Base-by-base conservation (phyloP, 495 filamentous ascomycete genomes). In the Margaritispora aquatica region DNA sequence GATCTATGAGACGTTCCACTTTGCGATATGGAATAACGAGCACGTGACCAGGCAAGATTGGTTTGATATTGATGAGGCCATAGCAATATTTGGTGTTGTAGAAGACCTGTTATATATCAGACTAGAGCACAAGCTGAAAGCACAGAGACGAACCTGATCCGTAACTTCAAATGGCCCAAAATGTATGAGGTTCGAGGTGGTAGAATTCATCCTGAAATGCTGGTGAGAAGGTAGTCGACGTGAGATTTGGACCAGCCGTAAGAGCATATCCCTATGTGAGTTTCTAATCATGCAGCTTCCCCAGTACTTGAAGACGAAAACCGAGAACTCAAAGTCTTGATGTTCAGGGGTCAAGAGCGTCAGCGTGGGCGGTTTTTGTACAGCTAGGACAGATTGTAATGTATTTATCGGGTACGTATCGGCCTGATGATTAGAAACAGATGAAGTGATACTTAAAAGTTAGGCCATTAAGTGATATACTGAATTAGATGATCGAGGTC, bases 61-160 rank as follows among this genome's bases (percentile, higher is more conserved):
- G 94, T 72, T 96, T 96, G 66, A 97, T 82, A 77, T 97, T 97
- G 22, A 96, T 91, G 53, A 96, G 81, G 59, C 88, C 88, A 77
- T 89, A 94, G 69, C 85, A 85, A 66, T 85, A 78, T 13, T 86
- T 77, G 11, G 92, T 96, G 63, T 72, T 75, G 74, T 94, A 80
- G 80, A 98, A 98, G 76, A 96, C 88, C 88, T 84, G 46, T 34
- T 20, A 24, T 21, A 19, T 48, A 41, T 61, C 24, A 52, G 48
- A 54, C 17, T 9, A 19, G 8, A 23, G 23, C 24, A 44, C 22
- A 51, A 24, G 8, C 26, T 17, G 10, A 48, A 17, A 13, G 17
- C 3, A 2, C 9, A 60, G 15, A 44, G 57, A 29, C 50, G 19
- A 69, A 82, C 83, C 69, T 87, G 84, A 51, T 74, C 70, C 11